Evolutionary conservation across 1,284 basidiomycete species (phyloP).

Genomic region (Irpex sp.): DNA sequence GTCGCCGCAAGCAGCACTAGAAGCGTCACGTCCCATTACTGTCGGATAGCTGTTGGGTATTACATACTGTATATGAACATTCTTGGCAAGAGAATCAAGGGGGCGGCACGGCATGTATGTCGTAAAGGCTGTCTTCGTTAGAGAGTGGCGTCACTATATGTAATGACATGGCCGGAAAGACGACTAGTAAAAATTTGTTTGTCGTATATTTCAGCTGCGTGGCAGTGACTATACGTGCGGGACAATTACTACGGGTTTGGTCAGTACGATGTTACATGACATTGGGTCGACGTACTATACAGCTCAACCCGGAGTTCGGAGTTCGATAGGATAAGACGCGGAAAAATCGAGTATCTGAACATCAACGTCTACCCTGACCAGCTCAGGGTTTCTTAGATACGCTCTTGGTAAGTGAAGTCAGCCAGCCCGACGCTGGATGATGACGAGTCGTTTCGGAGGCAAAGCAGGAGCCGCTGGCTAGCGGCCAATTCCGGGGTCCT

Average conservation of each 20-base stretch:
- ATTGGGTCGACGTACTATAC: not conserved
- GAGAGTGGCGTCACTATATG: not conserved
- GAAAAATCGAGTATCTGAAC: too few species aligned
- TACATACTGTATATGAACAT: not conserved
- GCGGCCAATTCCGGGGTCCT: not conserved
- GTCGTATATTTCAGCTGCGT: too few species aligned
- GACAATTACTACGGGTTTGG: not conserved
- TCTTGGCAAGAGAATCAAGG: not conserved
- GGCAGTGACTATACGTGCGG: not conserved
- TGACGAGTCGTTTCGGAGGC: not conserved
- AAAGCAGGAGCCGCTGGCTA: too few species aligned
- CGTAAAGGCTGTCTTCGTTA: not conserved
- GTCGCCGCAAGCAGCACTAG: not conserved
- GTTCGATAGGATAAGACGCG: too few species aligned
- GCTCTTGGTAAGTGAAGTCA: not conserved
- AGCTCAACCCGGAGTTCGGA: too few species aligned
- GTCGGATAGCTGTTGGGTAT: not conserved
- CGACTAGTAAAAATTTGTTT: too few species aligned
- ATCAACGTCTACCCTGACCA: not conserved
- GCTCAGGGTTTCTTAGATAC: not conserved
- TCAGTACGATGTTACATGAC: not conserved
- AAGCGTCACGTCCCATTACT: not conserved
- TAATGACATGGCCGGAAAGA: too few species aligned
- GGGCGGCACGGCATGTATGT: not conserved
- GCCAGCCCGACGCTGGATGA: not conserved